These are phyloP conservation scores for Rhodotorula sp. DNA, from an alignment of 1,284 basidiomycete species.

Conservation along the genomic window DNA sequence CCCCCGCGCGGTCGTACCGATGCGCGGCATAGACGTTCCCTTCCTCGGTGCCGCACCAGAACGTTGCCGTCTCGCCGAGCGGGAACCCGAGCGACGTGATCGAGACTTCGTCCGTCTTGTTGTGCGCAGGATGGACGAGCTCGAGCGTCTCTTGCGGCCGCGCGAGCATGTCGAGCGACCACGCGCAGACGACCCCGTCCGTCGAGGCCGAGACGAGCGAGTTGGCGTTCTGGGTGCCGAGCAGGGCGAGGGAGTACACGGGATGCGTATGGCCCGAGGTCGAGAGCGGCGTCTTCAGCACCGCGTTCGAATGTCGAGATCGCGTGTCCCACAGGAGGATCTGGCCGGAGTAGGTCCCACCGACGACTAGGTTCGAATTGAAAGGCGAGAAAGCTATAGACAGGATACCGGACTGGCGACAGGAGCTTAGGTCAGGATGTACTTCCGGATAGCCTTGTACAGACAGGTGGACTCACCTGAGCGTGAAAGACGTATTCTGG, in stretches of 20 bases:
- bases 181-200: conserved; percentile 93
- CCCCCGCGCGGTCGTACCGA: conserved; percentile 90
- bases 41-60: conserved; percentile 97
- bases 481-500: conserved; percentile 98
- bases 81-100: conserved; percentile 91
- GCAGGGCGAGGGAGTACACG: conserved; percentile 94
- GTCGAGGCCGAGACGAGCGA: conserved; percentile 93
- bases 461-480: conserved; percentile 59
- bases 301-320: conserved; percentile 81
- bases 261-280: conserved; percentile 93
- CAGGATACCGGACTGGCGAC: conserved; percentile 82
- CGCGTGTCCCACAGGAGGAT: conserved; percentile 99
- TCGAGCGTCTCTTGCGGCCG: conserved; percentile 94
- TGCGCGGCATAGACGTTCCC: conserved; percentile 94
- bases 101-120: conserved; percentile 92
- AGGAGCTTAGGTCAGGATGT: not conserved
- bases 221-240: conserved; percentile 97
- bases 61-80: conserved; percentile 88
- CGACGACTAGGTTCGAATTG: conserved; percentile 94
- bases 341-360: conserved; percentile 97
- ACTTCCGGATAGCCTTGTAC: not conserved
- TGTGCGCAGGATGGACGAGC: conserved; percentile 75
- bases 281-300: conserved; percentile 92
- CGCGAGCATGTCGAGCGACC: conserved; percentile 97
- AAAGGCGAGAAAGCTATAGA: conserved; percentile 96